These are phyloP conservation scores for Pleurotus citrinopileatus DNA, from an alignment of 768 basidiomycete species.

Conservation along the genomic window DNA sequence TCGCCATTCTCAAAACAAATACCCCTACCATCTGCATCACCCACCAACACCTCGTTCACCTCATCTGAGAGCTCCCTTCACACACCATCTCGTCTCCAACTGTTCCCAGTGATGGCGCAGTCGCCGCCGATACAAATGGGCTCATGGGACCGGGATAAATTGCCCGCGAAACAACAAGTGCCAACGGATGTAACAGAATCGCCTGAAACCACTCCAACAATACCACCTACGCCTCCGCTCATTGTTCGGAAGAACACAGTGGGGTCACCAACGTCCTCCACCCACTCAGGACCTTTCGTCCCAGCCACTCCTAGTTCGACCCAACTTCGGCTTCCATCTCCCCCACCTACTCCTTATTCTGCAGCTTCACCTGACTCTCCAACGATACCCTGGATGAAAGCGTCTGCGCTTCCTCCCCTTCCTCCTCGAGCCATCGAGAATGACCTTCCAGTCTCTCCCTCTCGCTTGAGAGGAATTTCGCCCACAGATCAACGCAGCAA, in stretches of 20 bases:
- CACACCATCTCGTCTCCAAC: background rate
- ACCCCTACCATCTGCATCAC: slow-evolving; percentile 4
- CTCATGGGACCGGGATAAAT: background rate
- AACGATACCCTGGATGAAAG: slow-evolving; percentile 4
- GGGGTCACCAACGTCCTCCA: background rate
- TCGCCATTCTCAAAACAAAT: background rate
- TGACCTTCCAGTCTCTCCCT: background rate
- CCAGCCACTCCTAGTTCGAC: slow-evolving; percentile 2
- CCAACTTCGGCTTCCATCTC: background rate
- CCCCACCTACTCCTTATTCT: slow-evolving; percentile 5
- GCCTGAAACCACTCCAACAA: background rate
- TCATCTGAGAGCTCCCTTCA: slow-evolving; percentile 1
- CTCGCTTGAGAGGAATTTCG: background rate
- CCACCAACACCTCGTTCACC: slow-evolving; percentile 1
- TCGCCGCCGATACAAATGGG: background rate
- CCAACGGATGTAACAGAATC: background rate
- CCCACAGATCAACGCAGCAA: background rate
- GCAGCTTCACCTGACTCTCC: slow-evolving; percentile 7
- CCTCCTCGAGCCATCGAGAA: background rate
- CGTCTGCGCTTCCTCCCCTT: background rate
- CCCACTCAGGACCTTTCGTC: background rate
- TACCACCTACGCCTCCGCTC: slow-evolving; percentile 8
- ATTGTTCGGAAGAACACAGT: background rate
- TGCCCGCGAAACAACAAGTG: background rate
- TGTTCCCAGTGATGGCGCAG: background rate